Conservation (phyloP, 140 eudicot species). For the Oenanthe javanica region DNA sequence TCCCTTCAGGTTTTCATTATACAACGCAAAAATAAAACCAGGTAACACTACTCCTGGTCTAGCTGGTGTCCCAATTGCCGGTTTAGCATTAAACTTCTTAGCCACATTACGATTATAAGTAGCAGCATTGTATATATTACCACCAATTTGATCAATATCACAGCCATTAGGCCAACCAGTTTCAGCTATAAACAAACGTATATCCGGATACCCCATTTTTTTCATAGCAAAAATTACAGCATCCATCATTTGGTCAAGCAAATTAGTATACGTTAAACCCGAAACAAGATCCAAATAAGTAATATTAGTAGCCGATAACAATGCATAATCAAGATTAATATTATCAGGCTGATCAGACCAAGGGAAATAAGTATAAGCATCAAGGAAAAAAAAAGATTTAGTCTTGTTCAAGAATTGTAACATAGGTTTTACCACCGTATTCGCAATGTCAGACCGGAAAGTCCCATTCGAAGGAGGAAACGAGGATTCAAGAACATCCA, state of each 20-base stretch:
- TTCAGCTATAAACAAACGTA: slow-evolving; percentile 58
- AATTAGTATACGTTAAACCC: slow-evolving; percentile 42
- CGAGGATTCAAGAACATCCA: slow-evolving; percentile 54
- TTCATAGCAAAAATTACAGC: slow-evolving; percentile 57
- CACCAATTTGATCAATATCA: slow-evolving; percentile 69
- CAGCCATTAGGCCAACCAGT: slow-evolving; percentile 96
- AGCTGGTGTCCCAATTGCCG: slow-evolving; percentile 62
- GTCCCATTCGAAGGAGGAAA: slow-evolving; percentile 69
- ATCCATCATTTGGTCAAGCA: slow-evolving; percentile 88
- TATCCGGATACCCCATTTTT: slow-evolving; percentile 55
- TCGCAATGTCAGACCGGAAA: slow-evolving; percentile 49
- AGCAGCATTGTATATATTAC: slow-evolving; percentile 63
- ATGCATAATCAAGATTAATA: slow-evolving; percentile 57
- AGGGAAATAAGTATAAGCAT: slow-evolving; percentile 67
- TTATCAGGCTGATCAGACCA: slow-evolving; percentile 42
- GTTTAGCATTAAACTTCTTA: slow-evolving; percentile 39
- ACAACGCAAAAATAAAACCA: slow-evolving; percentile 60
- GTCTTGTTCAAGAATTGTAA: slow-evolving; percentile 50
- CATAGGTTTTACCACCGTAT: slow-evolving; percentile 44
- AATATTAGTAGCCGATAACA: slow-evolving; percentile 31
- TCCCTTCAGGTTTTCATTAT: slow-evolving; percentile 60
- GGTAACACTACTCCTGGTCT: slow-evolving; percentile 52
- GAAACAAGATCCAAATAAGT: slow-evolving; percentile 46
- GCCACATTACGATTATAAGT: slow-evolving; percentile 69
- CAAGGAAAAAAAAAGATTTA: slow-evolving; percentile 66